phyloP scores from a whole-genome alignment of 2,329 filamentous ascomycete species.

The Hypoxylon rubiginosum region DNA sequence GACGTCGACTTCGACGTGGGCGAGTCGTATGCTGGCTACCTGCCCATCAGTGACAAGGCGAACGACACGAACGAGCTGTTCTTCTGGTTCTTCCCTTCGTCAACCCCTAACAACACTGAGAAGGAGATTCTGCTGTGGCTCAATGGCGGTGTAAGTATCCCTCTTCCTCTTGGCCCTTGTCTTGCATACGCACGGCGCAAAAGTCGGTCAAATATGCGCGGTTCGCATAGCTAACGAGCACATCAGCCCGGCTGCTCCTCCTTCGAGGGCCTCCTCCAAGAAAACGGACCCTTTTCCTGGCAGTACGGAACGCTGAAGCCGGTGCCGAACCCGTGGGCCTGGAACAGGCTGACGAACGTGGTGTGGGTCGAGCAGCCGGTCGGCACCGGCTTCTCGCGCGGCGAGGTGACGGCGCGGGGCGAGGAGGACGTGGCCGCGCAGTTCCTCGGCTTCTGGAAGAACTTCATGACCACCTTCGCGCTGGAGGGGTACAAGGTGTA shows the following conservation, averaged over 20 bases:
- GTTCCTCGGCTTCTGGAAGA: conserved; percentile 80
- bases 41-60: conserved; percentile 64
- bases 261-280: conserved; percentile 77
- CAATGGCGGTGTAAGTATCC: conserved; percentile 60
- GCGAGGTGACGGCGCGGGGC: conserved; percentile 72
- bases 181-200: not conserved
- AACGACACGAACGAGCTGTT: conserved; percentile 61
- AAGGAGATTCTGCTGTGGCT: conserved; percentile 69
- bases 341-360: conserved; percentile 82
- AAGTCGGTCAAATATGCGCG: not conserved
- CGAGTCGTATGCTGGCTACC: conserved; percentile 70
- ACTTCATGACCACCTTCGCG: conserved; percentile 68
- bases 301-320: conserved; percentile 77
- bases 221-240: not conserved
- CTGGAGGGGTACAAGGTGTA: conserved; percentile 67
- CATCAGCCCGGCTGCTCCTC: conserved; percentile 70
- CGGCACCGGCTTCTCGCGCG: conserved; percentile 77
- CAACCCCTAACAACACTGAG: conserved; percentile 57
- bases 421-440: conserved; percentile 78
- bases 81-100: conserved; percentile 71
- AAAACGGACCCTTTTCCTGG: conserved; percentile 82
- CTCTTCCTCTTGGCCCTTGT: not conserved
- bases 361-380: conserved; percentile 80
- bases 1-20: conserved; percentile 74
- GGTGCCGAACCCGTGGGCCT: conserved; percentile 76